A percentile compares a stretch with the other conserved stretches of the same genome.
Evolutionary conservation across 1,139 yeast species (phyloP).

Genomic region (Taphrina wiesneri): DNA sequence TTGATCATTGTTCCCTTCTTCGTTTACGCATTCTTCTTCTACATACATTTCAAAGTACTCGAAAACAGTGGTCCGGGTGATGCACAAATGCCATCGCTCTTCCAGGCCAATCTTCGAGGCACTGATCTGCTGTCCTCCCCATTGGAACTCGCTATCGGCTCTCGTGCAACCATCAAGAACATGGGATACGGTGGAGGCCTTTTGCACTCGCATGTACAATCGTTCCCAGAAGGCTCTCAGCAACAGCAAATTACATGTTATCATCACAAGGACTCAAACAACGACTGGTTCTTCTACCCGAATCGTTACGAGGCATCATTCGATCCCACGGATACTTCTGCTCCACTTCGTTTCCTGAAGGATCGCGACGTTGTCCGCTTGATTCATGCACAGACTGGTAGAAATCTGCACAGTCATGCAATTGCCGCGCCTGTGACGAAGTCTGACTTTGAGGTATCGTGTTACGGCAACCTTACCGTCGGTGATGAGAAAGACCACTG

Average conservation of each 20-base stretch:
- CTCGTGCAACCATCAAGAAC: constrained; percentile 76
- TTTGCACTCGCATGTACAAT: constrained; percentile 90
- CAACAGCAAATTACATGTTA: constrained; percentile 97
- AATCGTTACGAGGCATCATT: constrained; percentile 55
- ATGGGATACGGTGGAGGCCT: constrained; percentile 92
- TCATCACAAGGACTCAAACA: constrained; percentile 86
- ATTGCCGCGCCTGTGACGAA: constrained; percentile 77
- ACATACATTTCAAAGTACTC: constrained; percentile 73
- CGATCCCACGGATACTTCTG: constrained; percentile 11
- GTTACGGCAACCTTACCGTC: constrained; percentile 81
- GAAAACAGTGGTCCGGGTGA: constrained; percentile 91
- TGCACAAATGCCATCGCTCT: constrained; percentile 92
- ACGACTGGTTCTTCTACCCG: constrained; percentile 84
- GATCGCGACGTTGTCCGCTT: constrained; percentile 79
- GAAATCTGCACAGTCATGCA: constrained; percentile 87
- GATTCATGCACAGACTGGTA: constrained; percentile 75
- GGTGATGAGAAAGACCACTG: constrained; percentile 95
- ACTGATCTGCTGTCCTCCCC: constrained; percentile 84
- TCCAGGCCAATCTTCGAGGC: constrained; percentile 89
- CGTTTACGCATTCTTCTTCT: constrained; percentile 71
- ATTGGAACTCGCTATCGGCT: constrained; percentile 78
- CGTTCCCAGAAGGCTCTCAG: constrained; percentile 90
- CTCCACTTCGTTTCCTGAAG: constrained; percentile 55
- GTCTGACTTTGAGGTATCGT: constrained; percentile 71
- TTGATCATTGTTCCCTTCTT: constrained; percentile 73